Evolutionary conservation across 371 early-diverging fungal species (phyloP).

Genomic region (Saksenaea oblongispora): DNA sequence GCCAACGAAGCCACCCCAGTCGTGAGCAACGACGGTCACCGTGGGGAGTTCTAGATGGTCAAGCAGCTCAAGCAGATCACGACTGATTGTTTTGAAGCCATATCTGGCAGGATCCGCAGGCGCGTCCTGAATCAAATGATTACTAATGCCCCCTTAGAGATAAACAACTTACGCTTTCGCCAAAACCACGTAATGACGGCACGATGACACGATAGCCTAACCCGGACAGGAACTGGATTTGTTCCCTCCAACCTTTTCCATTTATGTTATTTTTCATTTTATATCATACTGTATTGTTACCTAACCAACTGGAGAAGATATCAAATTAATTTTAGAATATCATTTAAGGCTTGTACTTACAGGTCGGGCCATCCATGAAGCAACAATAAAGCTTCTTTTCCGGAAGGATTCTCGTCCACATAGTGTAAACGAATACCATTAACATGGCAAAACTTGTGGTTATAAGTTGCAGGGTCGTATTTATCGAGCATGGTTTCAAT

Average conservation of each 20-base stretch:
- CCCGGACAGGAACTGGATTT: slow-evolving; percentile 62
- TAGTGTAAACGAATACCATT: slow-evolving; percentile 61
- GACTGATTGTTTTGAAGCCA: slow-evolving; percentile 54
- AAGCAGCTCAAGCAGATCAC: slow-evolving; percentile 59
- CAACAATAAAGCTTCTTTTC: slow-evolving; percentile 51
- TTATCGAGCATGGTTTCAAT: slow-evolving; percentile 25
- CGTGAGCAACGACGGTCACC: slow-evolving; percentile 75
- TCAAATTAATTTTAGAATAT: background rate
- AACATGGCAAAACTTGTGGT: slow-evolving; percentile 36
- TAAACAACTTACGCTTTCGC: slow-evolving; percentile 55
- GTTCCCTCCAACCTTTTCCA: slow-evolving; percentile 70
- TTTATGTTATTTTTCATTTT: no score
- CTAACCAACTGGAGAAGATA: slow-evolving; percentile 5
- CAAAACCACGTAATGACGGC: slow-evolving; percentile 70
- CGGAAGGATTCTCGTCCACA: slow-evolving; percentile 66
- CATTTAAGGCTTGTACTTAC: slow-evolving; percentile 21
- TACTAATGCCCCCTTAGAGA: background rate
- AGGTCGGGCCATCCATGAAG: slow-evolving; percentile 79
- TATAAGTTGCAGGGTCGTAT: slow-evolving; percentile 46
- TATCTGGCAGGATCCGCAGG: slow-evolving; percentile 53
- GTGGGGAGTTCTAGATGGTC: slow-evolving; percentile 61
- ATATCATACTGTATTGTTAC: slow-evolving; percentile 1
- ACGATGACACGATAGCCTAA: slow-evolving; percentile 76
- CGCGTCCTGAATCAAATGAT: slow-evolving; percentile 32
- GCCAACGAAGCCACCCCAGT: slow-evolving; percentile 73